These are phyloP conservation scores for Jatropha multifida DNA, from an alignment of 441 rosid genomes.

Conservation along the genomic window DNA sequence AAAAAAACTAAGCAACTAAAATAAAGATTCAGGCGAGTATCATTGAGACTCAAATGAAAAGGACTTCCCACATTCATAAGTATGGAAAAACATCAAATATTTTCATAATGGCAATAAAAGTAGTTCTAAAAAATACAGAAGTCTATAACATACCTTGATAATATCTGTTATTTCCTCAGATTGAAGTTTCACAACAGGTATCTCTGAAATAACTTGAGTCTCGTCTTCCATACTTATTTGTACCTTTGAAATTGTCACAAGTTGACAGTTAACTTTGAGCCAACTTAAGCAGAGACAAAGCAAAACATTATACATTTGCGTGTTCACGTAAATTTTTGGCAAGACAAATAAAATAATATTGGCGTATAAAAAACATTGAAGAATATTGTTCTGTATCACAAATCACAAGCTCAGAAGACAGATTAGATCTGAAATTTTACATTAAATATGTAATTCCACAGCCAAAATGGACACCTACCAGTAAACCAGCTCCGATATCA, in stretches of 20 bases:
- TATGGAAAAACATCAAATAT: not conserved
- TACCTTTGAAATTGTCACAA: constrained; percentile 22
- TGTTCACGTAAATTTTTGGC: not conserved
- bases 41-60: not conserved
- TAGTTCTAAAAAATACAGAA: not conserved
- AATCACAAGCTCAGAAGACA: not conserved
- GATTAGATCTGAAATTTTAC: not conserved
- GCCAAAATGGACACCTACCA: not conserved
- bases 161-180: constrained; percentile 38
- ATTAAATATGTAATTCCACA: not conserved
- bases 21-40: not conserved
- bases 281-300: not conserved
- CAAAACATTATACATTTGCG: not conserved
- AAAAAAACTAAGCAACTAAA: not conserved
- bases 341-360: not conserved
- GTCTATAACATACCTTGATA: constrained; percentile 46
- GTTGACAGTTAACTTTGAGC: not conserved
- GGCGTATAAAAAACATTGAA: not conserved
- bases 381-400: not conserved
- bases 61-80: not conserved
- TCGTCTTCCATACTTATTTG: constrained; percentile 56
- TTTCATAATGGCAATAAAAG: not conserved
- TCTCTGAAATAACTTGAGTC: constrained; percentile 48
- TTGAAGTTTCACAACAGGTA: constrained; percentile 49
- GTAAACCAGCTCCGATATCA: not conserved